Evolutionary conservation across 495 filamentous ascomycete genomes (phyloP), one percentile per base, ranked within the genome.

Genomic region (Tirmania nivea): DNA sequence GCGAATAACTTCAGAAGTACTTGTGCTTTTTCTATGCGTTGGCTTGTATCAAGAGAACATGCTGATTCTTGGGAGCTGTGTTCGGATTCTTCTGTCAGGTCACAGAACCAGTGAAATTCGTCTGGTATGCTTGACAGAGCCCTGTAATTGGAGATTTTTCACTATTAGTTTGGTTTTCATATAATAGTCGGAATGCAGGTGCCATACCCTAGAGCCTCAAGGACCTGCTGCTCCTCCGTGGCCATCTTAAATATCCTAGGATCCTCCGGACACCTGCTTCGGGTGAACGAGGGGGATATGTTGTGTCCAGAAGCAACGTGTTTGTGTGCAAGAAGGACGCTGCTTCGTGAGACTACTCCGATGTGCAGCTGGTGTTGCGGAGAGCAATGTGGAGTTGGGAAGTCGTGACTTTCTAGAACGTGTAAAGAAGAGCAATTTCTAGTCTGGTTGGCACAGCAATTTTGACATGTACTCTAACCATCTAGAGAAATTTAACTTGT

Each of bases 71-170:
- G 39, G 17, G 39, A 45, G 14, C 61, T 61, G 31, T 55, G 55
- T 7, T 55, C 55, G 1, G 57, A 48, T n/a, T 16, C 50, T 35
- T 64, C 61, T 50, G 63, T 56, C 49, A 59, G 56, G 35, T 61
- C 56, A 47, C 62, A 64, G 20, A 64, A 52, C 62, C 62, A 64
- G 52, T 64, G 62, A 25, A 64, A 58, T 36, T 64, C 56, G 25
- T 64, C 62, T 10, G 61, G 61, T 35, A 64, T 47, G 59, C 58
- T 64, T 47, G 58, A 55, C 35, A 64, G 53, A 45, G 60, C 49
- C 31, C 62, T 64, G 39, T 14, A 4, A 45, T 14, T 45, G 39
- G n/a, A 10, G 36, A 10, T 42, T 9, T 42, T 42, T 10, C 14
- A 19, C 4, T 8, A 45, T 45, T 45, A 19, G 17, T 31, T 31